phyloP scores from a whole-genome alignment of 73 alveolate genomes.

The Blepharisma japonicum region DNA sequence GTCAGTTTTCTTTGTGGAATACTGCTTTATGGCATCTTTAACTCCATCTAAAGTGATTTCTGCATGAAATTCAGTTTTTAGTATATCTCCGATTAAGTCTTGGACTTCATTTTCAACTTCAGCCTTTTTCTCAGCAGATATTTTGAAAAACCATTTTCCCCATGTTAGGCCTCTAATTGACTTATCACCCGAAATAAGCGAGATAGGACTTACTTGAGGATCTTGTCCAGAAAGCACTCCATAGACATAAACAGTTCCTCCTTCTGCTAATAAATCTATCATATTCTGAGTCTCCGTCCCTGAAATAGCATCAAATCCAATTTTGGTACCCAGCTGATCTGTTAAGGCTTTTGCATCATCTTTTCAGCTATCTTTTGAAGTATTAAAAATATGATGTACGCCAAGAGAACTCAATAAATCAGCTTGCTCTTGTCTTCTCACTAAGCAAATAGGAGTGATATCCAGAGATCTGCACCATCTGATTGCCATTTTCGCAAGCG shows the following conservation, averaged over 20 bases:
- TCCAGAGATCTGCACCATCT: slow-evolving; percentile 43
- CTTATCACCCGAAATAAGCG: no score
- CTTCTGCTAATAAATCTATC: slow-evolving; percentile 30
- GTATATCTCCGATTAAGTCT: slow-evolving; percentile 35
- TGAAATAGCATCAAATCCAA: slow-evolving; percentile 55
- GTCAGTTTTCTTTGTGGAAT: slow-evolving; percentile 42
- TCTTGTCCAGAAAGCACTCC: slow-evolving; percentile 47
- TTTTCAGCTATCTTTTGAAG: neutral
- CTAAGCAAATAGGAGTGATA: slow-evolving; percentile 58
- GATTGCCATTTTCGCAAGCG: slow-evolving; percentile 65
- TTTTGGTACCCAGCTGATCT: slow-evolving; percentile 23
- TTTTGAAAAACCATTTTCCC: slow-evolving; percentile 42
- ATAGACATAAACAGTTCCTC: slow-evolving; percentile 40
- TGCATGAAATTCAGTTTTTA: slow-evolving; percentile 30
- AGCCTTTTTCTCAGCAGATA: slow-evolving; percentile 27
- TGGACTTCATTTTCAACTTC: slow-evolving; percentile 35
- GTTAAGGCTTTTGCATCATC: no score
- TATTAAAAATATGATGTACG: slow-evolving; percentile 53
- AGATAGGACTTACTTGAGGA: no score
- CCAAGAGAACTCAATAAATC: slow-evolving; percentile 46
- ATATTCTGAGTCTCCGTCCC: slow-evolving; percentile 53
- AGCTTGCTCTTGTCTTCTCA: slow-evolving; percentile 58
- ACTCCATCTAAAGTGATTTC: slow-evolving; percentile 47
- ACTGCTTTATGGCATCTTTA: slow-evolving; percentile 54
- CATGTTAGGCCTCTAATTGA: neutral